Conservation (phyloP, 2,329 filamentous ascomycete species). For the Fusarium clavum region DNA sequence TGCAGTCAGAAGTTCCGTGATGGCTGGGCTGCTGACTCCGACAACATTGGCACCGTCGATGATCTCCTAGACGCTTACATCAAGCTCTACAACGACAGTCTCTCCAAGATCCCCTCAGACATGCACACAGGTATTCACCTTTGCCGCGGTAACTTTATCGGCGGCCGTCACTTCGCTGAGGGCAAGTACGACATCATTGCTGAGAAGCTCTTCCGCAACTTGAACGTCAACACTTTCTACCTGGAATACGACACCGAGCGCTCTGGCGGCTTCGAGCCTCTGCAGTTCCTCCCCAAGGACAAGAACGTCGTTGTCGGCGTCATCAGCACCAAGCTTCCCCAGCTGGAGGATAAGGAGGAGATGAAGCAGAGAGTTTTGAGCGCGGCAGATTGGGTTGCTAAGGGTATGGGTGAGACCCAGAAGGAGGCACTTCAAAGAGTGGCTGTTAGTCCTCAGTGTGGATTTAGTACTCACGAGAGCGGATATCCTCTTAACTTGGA, state of each 20-base stretch:
- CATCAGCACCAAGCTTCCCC: conserved; percentile 71
- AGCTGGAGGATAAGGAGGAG: conserved; percentile 72
- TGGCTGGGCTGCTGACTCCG: conserved; percentile 74
- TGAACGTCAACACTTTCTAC: conserved; percentile 75
- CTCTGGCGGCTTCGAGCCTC: conserved; percentile 73
- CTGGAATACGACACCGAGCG: conserved; percentile 76
- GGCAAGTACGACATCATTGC: conserved; percentile 76
- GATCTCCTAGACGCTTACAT: conserved; percentile 82
- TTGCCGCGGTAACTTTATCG: conserved; percentile 76
- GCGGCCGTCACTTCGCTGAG: conserved; percentile 73
- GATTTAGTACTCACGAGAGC: conserved; percentile 78
- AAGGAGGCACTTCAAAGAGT: conserved; percentile 77
- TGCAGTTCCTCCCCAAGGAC: conserved; percentile 68
- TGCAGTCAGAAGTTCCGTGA: conserved; percentile 78
- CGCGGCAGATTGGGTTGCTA: conserved; percentile 75
- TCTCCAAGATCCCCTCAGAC: conserved; percentile 72
- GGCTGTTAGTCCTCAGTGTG: conserved; percentile 77
- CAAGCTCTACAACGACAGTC: conserved; percentile 78
- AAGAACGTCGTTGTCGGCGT: conserved; percentile 74
- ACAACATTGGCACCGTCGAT: conserved; percentile 75
- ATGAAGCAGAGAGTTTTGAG: conserved; percentile 69
- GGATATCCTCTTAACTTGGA: conserved; percentile 76
- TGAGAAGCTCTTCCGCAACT: conserved; percentile 71
- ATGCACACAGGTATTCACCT: conserved; percentile 83
- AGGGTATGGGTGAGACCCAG: conserved; percentile 71